Percentiles rank a stretch among this genome's conserved stretches.
phyloP scores from a whole-genome alignment of 179 eudicot genomes.

The Amaranthus tricolor region DNA sequence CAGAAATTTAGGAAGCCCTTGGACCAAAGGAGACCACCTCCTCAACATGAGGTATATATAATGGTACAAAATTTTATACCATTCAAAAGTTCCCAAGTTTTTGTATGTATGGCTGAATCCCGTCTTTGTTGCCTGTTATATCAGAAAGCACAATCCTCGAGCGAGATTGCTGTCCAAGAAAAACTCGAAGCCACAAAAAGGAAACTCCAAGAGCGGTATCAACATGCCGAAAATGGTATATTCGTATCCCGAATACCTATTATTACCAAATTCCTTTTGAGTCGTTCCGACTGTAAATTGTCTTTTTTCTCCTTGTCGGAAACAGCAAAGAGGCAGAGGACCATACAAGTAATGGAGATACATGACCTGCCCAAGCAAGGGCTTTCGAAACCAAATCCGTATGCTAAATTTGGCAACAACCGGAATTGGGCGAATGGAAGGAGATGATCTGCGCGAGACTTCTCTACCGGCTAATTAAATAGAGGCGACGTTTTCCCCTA shows the following conservation, averaged over 20 bases:
- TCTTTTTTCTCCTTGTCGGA: constrained; percentile 3
- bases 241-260: background rate
- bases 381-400: constrained; percentile 40
- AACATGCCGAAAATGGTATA: constrained; percentile 80
- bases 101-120: background rate
- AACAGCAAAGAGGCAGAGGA: constrained; percentile 87
- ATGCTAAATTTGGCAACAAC: constrained; percentile 57
- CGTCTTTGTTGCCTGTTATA: constrained; percentile 11
- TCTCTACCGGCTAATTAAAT: no score
- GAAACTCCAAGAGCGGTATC: constrained; percentile 89
- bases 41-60: constrained; percentile 45
- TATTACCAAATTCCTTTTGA: no score
- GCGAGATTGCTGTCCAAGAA: constrained; percentile 44
- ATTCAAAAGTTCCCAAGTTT: background rate
- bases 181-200: constrained; percentile 82
- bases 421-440: constrained; percentile 65
- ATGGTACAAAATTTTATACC: background rate
- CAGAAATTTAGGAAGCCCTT: constrained; percentile 40
- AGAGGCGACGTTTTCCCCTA: background rate
- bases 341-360: constrained; percentile 85
- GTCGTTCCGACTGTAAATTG: constrained; percentile 13
- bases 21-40: constrained; percentile 52
- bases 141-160: constrained; percentile 40
- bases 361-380: constrained; percentile 83
- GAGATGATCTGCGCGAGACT: constrained; percentile 28